Percentiles rank a stretch among this genome's conserved stretches.
Conservation (phyloP, 768 basidiomycete species). For the Russula abietina region DNA sequence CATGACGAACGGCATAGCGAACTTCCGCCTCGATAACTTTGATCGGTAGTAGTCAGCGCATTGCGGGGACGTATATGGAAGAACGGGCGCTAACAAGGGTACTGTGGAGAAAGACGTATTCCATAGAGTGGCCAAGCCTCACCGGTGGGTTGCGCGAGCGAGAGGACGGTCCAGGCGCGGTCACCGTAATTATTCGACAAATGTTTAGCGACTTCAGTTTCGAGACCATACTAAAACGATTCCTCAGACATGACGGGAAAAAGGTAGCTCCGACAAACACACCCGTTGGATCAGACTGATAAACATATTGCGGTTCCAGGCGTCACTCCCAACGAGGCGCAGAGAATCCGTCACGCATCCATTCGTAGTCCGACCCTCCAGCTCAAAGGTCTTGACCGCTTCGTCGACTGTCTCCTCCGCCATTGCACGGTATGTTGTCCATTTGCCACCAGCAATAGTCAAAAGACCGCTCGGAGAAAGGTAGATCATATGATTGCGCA, state of each 20-base stretch:
- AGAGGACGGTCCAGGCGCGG: constrained; percentile 91
- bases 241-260: background rate
- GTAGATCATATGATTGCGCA: constrained; percentile 90
- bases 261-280: constrained; percentile 27
- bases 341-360: constrained; percentile 75
- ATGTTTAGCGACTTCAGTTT: constrained; percentile 89
- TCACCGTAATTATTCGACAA: constrained; percentile 93
- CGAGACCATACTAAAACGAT: constrained; percentile 66
- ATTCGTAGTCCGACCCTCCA: constrained; percentile 48
- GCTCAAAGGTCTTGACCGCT: constrained; percentile 71
- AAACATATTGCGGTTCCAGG: constrained; percentile 95
- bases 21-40: constrained; percentile 89
- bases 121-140: constrained; percentile 85
- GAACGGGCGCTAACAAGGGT: constrained; percentile 56
- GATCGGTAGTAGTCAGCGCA: constrained; percentile 5
- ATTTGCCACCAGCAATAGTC: constrained; percentile 96
- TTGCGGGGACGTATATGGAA: background rate
- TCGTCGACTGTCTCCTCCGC: constrained; percentile 89
- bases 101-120: constrained; percentile 56
- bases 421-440: constrained; percentile 98
- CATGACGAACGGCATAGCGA: constrained; percentile 78
- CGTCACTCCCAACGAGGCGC: constrained; percentile 85
- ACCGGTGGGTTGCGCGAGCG: constrained; percentile 71
- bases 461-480: constrained; percentile 74
- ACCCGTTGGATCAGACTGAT: constrained; percentile 91